These are phyloP conservation scores for Cutaneotrichosporon cutaneum DNA, from an alignment of 1,284 basidiomycete genomes.

Conservation along the genomic window DNA sequence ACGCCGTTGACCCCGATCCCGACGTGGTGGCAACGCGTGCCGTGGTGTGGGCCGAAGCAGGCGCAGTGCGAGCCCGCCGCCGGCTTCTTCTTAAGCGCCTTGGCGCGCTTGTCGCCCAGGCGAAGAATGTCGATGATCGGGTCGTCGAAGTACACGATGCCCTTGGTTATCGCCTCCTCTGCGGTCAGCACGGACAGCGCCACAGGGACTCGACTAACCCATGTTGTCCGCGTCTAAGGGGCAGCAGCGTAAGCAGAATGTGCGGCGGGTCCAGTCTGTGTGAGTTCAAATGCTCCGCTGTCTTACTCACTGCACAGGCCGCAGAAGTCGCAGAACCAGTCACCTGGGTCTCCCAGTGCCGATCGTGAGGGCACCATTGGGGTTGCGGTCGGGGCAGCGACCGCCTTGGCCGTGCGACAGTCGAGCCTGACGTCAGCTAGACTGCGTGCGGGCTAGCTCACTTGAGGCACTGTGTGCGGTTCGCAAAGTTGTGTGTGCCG, in stretches of 20 bases:
- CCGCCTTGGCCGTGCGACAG: conserved; percentile 1
- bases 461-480: conserved; percentile 9
- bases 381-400: not conserved
- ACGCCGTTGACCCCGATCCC: conserved; percentile 9
- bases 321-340: conserved; percentile 24
- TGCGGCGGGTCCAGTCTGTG: conserved; percentile 21
- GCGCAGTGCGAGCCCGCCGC: conserved; percentile 7
- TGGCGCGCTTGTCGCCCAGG: conserved; percentile 5
- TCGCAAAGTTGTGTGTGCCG: conserved; percentile 12
- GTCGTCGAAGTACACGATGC: conserved; percentile 17
- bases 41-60: conserved; percentile 24
- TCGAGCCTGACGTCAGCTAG: conserved; percentile 3
- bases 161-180: conserved; percentile 20
- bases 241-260: conserved; percentile 22
- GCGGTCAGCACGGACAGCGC: conserved; percentile 5
- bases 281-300: conserved; percentile 1
- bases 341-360: conserved; percentile 19
- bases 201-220: conserved; percentile 1
- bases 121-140: conserved; percentile 17
- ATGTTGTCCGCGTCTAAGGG: conserved; percentile 20
- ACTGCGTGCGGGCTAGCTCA: not conserved
- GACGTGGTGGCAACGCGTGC: conserved; percentile 13
- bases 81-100: conserved; percentile 8
- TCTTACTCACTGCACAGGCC: conserved; percentile 23
- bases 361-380: conserved; percentile 4